Percentiles rank a stretch among this genome's conserved stretches.
Evolutionary conservation across 2,329 filamentous ascomycete genomes (phyloP).

Genomic region (Penicillium sp.): DNA sequence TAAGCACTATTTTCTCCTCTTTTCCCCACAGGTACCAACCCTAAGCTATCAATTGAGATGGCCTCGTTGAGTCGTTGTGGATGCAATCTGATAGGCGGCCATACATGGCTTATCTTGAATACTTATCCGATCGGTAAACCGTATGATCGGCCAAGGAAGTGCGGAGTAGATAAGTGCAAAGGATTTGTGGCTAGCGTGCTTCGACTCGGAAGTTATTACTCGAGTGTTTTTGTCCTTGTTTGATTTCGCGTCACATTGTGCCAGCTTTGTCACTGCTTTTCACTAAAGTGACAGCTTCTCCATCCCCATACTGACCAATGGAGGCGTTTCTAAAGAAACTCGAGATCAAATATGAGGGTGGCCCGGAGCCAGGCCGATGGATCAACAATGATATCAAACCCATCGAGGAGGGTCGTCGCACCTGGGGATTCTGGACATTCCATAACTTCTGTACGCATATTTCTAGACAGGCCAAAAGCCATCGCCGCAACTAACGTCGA

Average conservation of each 20-base stretch:
- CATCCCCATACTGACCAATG: neutral
- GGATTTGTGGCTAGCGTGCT: neutral
- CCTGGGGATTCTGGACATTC: constrained; percentile 44
- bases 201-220: neutral
- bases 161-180: neutral
- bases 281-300: too few species aligned
- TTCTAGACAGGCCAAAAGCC: neutral
- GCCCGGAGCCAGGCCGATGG: constrained; percentile 24
- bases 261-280: neutral
- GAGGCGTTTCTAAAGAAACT: neutral
- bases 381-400: constrained; percentile 51
- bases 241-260: neutral
- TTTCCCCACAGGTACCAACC: neutral
- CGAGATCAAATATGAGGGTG: neutral
- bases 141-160: neutral
- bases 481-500: neutral
- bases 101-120: neutral
- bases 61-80: neutral
- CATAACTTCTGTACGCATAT: constrained; percentile 34
- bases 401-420: constrained; percentile 42
- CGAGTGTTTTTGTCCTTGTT: neutral
- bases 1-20: neutral
- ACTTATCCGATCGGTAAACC: neutral
- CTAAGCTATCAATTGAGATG: neutral
- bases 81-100: neutral